A percentile compares a stretch with the other conserved stretches of the same genome.
Evolutionary conservation across 2,329 filamentous ascomycete genomes (phyloP).

Genomic region (Tolypocladium amazonense): DNA sequence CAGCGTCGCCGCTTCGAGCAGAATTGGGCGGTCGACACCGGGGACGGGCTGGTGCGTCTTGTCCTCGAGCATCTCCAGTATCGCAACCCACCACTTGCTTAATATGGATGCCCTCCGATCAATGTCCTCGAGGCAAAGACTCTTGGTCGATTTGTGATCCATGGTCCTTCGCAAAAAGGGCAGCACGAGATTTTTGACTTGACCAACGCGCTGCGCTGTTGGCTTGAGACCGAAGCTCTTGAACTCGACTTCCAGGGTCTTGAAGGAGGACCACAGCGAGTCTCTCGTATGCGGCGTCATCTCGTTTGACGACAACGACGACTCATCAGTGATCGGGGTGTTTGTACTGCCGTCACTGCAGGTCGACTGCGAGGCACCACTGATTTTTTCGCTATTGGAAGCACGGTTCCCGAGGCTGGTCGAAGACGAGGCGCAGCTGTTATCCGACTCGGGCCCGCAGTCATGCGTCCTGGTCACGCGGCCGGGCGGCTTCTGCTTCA

Average conservation of each 20-base stretch:
- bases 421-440: constrained; percentile 36
- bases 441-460: constrained; percentile 25
- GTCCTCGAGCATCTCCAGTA: constrained; percentile 74
- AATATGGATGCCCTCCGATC: constrained; percentile 70
- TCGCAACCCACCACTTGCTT: constrained; percentile 81
- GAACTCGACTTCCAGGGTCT: constrained; percentile 37
- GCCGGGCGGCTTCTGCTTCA: constrained; percentile 34
- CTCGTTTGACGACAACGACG: constrained; percentile 22
- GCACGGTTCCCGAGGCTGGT: constrained; percentile 33
- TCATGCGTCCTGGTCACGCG: constrained; percentile 27
- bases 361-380: constrained; percentile 26
- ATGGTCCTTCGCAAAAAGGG: constrained; percentile 68
- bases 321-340: constrained; percentile 30
- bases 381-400: constrained; percentile 23
- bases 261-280: constrained; percentile 45
- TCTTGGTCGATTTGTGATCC: constrained; percentile 52
- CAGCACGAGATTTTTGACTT: constrained; percentile 61
- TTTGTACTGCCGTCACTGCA: constrained; percentile 27
- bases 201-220: constrained; percentile 60
- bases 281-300: constrained; percentile 35
- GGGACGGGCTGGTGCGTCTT: constrained; percentile 58
- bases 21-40: constrained; percentile 70
- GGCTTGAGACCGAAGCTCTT: constrained; percentile 60
- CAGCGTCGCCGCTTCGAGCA: constrained; percentile 67
- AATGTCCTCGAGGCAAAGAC: constrained; percentile 66